Percentiles rank a stretch among this genome's conserved stretches.
Conservation (phyloP, 139 green algal species). For the Chlorella sp. region DNA sequence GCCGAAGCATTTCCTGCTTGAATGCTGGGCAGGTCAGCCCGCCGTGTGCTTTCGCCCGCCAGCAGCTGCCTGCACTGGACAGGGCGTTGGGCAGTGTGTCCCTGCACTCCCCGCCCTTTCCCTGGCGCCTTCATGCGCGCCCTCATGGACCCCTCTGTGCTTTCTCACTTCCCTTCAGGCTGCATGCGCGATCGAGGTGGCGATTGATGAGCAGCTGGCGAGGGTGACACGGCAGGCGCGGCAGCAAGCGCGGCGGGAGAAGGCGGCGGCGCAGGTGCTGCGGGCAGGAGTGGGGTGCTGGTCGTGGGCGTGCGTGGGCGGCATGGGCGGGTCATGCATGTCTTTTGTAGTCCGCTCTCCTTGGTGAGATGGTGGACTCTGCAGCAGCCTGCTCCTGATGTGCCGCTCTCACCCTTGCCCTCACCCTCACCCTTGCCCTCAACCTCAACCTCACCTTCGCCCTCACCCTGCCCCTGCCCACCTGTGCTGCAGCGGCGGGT, state of each 20-base stretch:
- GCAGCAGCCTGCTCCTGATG: too few relatives aligned
- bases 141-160: too few relatives aligned
- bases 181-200: slow-evolving; percentile 87
- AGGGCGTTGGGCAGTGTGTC: too few relatives aligned
- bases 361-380: not conserved
- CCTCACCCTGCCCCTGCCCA: not conserved
- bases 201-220: slow-evolving; percentile 66
- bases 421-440: too few relatives aligned
- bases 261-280: slow-evolving; percentile 55
- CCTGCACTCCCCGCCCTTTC: too few relatives aligned
- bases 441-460: not conserved
- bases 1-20: too few relatives aligned
- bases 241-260: not conserved
- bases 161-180: slow-evolving; percentile 45
- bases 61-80: too few relatives aligned
- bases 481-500: not conserved
- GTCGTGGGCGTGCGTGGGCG: not conserved
- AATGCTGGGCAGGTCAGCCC: too few relatives aligned
- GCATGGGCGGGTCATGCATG: not conserved
- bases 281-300: not conserved
- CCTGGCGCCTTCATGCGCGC: too few relatives aligned
- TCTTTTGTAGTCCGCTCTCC: not conserved
- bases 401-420: too few relatives aligned
- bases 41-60: too few relatives aligned
- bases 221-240: slow-evolving; percentile 3